A percentile compares a stretch with the other conserved stretches of the same genome.
Evolutionary conservation across 2,329 filamentous ascomycete genomes (phyloP).

Genomic region (Rhynchosporium graminicola): DNA sequence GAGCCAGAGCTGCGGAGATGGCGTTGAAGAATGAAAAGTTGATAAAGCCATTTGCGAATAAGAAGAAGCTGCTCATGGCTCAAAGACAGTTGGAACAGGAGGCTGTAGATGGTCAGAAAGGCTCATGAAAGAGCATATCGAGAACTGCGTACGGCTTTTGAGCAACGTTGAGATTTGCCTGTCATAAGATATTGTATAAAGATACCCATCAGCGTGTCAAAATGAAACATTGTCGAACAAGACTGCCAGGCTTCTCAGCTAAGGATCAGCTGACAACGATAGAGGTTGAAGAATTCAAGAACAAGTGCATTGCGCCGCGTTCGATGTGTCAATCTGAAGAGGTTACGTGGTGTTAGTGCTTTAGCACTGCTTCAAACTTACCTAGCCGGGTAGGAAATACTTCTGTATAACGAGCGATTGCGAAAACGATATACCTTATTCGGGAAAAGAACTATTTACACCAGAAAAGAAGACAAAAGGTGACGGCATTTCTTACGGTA

Average conservation of each 20-base stretch:
- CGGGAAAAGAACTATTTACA: too few relatives aligned
- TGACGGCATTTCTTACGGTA: too few relatives aligned
- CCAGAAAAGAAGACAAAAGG: too few relatives aligned
- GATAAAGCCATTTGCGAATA: conserved; percentile 48
- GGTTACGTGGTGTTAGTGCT: too few relatives aligned
- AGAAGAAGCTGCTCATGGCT: conserved; percentile 49
- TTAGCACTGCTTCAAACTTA: too few relatives aligned
- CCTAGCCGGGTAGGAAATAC: too few relatives aligned
- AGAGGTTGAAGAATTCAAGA: not conserved
- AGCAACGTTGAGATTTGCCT: not conserved
- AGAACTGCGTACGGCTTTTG: not conserved
- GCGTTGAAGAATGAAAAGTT: conserved; percentile 68
- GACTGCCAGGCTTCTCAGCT: not conserved
- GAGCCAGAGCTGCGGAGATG: conserved; percentile 62
- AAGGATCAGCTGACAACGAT: not conserved
- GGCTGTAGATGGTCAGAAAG: conserved; percentile 23
- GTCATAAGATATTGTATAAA: not conserved
- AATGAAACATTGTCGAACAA: not conserved
- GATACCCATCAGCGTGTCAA: conserved; percentile 7
- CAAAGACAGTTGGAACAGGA: conserved; percentile 33
- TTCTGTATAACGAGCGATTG: too few relatives aligned
- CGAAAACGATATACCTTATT: too few relatives aligned
- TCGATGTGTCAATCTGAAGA: not conserved
- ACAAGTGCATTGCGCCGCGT: not conserved
- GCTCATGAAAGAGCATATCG: not conserved